Evolutionary conservation across 768 basidiomycete species (phyloP), one percentile per base, ranked within the genome.

Genomic region (Fibroporia radiculosa): DNA sequence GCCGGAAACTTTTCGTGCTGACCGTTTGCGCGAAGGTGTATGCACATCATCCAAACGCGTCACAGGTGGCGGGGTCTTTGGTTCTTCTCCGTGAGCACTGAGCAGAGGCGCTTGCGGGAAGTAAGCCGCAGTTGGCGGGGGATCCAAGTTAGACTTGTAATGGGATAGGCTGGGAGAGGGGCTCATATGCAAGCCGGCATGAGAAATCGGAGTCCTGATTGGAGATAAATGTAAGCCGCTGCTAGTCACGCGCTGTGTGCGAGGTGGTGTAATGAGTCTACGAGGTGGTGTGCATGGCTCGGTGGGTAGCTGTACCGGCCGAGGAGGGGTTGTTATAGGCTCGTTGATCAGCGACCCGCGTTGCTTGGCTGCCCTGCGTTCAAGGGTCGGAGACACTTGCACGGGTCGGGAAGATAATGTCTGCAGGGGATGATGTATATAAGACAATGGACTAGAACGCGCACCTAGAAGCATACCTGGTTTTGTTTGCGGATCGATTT

Each of bases 151-250:
- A 7, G 76, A 74, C 53, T 84, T 85, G 59, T 82, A 84, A 62
- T 85, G 78, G 7, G 70, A 75, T 12, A 84, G 69, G 51, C 77
- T 82, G 1, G 80, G 61, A 2, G 73, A 73, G 3, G 82, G 82
- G 51, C 80, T 81, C 80, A 81, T 82, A 52, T 82, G 77, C 27
- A 82, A 57, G 29, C 80, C 82, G 52, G 72, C 75, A 56, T 83
- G 79, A 0, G 82, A 83, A 6, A 85, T 59, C 0, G 83, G 82
- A 1, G 83, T 84, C n/a, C 73, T 73, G 16, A 68, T 61, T 0
- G 81, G 76, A 1, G 83, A 83, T 14, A 82, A 64, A 19, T 71
- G 68, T 37, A 65, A 57, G 37, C 56, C 58, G 36, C 45, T 51
- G 46, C 20, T 49, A 51, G 50, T 49, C 0, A 71, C 70, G 26